These are phyloP conservation scores for Ceriops zippeliana DNA, from an alignment of 345 rosid species.

Conservation along the genomic window DNA sequence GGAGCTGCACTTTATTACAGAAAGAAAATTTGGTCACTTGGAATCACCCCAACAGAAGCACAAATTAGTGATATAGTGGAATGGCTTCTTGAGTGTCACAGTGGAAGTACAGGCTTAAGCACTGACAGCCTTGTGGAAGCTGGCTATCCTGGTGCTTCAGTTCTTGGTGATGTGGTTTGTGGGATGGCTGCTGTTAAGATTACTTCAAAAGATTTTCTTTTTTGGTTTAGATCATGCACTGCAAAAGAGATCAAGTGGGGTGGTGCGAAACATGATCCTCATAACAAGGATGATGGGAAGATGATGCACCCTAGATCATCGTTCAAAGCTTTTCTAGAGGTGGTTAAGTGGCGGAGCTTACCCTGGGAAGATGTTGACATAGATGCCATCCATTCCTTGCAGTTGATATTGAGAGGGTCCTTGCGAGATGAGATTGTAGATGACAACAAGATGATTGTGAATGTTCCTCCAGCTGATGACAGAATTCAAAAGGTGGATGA, in stretches of 20 bases:
- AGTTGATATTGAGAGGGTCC: constrained; percentile 70
- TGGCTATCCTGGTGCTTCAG: constrained; percentile 70
- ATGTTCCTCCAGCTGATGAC: constrained; percentile 42
- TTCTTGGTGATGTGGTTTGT: constrained; percentile 62
- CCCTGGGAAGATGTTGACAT: constrained; percentile 86
- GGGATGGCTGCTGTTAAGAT: constrained; percentile 71
- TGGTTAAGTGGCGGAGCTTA: constrained; percentile 60
- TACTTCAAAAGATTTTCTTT: constrained; percentile 60
- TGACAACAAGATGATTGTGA: constrained; percentile 44
- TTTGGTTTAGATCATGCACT: constrained; percentile 81
- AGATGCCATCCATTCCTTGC: constrained; percentile 86
- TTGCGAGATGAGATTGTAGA: constrained; percentile 48
- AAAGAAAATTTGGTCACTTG: constrained; percentile 63
- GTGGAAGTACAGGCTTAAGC: constrained; percentile 61
- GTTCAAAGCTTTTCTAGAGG: constrained; percentile 81
- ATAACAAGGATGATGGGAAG: constrained; percentile 60
- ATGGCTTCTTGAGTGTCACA: constrained; percentile 66
- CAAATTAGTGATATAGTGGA: constrained; percentile 60
- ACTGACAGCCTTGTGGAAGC: constrained; percentile 83
- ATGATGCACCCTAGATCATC: constrained; percentile 86
- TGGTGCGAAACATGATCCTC: constrained; percentile 77
- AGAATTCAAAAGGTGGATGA: constrained; percentile 59
- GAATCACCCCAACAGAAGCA: constrained; percentile 63
- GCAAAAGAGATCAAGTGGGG: constrained; percentile 88
- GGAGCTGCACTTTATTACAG: constrained; percentile 73